Base-by-base conservation (phyloP, 768 basidiomycete genomes). In the Psilocybe cyanescens region DNA sequence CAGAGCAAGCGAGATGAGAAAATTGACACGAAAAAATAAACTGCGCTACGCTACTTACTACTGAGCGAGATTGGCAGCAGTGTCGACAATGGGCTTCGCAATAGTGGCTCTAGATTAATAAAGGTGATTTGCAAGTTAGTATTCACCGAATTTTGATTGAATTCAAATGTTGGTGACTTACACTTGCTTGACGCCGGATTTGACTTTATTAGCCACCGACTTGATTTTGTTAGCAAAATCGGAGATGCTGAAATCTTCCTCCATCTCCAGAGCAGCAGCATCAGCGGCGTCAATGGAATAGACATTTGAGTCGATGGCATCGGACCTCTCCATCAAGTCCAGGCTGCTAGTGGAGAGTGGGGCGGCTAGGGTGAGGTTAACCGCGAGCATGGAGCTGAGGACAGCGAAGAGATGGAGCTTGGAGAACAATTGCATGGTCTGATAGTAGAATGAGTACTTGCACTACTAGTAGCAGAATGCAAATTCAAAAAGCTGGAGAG, bases 221-320 rank as follows among this genome's bases (percentile, higher is more conserved):
- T 53, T 37, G 16, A 37, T 2, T 44, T 44, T 44, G 0, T 44
- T 44, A 12, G 2, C 14, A 8, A 16, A 16, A 17, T 53, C 51
- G 14, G 51, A 53, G 51, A 53, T 53, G 51, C 51, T 53, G 31
- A 53, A 37, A 11, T 53, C 51, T 8, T 53, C 51, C 8, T 16
- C 51, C 51, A 53, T 14, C 31, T 35, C 51, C 33, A 37, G n/a
- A 17, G 1, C 8, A 17, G 14, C 30, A 6, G n/a, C 5, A 12
- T 44, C 41, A 12, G 41, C 41, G 1, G 41, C 41, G 41, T 44
- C 41, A 12, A 44, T 44, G 41, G 41, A 1, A 16, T 44, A 44
- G 41, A 44, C 0, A n/a, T 16, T 12, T 5, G 41, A 44, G n/a
- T n/a, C n/a, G 41, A 44, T 12, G 41, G 14, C 41, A 5, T 44